phyloP scores from a whole-genome alignment of 805 yeast species.

The Saccharomycopsis sp. region DNA sequence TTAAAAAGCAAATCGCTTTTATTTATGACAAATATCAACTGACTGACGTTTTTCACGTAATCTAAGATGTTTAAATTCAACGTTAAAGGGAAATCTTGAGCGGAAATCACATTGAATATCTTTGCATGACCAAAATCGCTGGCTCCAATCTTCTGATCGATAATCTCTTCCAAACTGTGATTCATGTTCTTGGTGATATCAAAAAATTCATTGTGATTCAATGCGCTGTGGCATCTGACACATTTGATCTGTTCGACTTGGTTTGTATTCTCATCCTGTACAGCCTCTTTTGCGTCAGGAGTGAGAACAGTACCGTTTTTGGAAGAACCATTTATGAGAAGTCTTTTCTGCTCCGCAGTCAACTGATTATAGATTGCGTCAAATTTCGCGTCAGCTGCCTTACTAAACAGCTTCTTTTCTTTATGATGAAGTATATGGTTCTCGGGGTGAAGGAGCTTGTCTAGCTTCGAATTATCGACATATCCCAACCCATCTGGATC shows the following conservation, averaged over 20 bases:
- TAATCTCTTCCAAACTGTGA: background rate
- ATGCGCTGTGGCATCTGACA: constrained; percentile 48
- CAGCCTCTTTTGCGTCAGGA: background rate
- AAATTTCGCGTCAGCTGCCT: constrained; percentile 4
- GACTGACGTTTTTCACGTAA: constrained; percentile 19
- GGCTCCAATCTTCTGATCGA: background rate
- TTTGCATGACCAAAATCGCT: background rate
- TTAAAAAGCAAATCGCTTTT: constrained; percentile 35
- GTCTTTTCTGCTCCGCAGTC: constrained; percentile 9
- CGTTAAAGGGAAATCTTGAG: constrained; percentile 56
- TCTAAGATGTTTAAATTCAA: constrained; percentile 33
- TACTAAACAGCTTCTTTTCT: background rate
- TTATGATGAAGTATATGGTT: background rate
- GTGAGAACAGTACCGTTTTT: constrained; percentile 10
- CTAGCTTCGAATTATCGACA: background rate
- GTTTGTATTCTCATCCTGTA: background rate
- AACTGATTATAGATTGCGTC: constrained; percentile 5
- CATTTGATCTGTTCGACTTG: constrained; percentile 31
- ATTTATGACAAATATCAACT: constrained; percentile 27
- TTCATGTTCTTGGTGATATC: constrained; percentile 29
- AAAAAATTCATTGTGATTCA: constrained; percentile 36
- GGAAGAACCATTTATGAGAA: constrained; percentile 1
- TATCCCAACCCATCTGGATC: constrained; percentile 38
- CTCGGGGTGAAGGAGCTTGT: background rate
- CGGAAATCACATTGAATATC: constrained; percentile 49